Percentiles rank a stretch among this genome's conserved stretches.
phyloP scores from a whole-genome alignment of 2,329 filamentous ascomycete genomes.

The Curvularia hawaiiensis region DNA sequence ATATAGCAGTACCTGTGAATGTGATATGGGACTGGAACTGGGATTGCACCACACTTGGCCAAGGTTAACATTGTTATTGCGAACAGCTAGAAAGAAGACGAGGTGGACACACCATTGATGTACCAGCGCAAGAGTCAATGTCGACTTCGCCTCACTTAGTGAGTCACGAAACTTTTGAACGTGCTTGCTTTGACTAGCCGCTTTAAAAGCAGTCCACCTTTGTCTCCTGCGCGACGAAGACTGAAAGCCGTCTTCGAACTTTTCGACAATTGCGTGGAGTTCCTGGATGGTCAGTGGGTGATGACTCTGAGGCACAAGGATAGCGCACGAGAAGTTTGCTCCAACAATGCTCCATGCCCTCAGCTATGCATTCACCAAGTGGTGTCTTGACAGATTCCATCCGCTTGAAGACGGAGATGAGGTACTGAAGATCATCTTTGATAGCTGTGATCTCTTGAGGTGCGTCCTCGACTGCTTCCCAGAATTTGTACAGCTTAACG shows the following conservation, averaged over 20 bases:
- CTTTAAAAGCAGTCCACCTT: constrained; percentile 17
- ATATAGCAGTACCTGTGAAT: too few relatives aligned
- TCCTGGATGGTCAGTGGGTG: background rate
- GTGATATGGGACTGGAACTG: background rate
- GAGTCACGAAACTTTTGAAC: constrained; percentile 18
- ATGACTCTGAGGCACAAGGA: background rate
- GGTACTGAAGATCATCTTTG: constrained; percentile 20
- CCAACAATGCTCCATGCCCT: constrained; percentile 19
- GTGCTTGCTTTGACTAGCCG: constrained; percentile 13
- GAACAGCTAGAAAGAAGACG: background rate
- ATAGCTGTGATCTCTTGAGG: constrained; percentile 18
- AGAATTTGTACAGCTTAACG: constrained; percentile 14
- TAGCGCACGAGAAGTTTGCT: constrained; percentile 8
- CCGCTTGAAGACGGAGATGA: constrained; percentile 16
- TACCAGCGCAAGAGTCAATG: constrained; percentile 20
- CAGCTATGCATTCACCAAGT: constrained; percentile 14
- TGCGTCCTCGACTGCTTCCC: constrained; percentile 22
- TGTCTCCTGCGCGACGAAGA: constrained; percentile 13
- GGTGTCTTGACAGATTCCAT: constrained; percentile 5
- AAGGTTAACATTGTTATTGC: background rate
- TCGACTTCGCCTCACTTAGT: constrained; percentile 17
- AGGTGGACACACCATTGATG: constrained; percentile 13
- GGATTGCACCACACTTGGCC: background rate
- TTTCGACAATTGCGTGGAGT: background rate
- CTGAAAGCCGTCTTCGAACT: constrained; percentile 11